Conservation (phyloP, 345 rosid species). For the Eucalyptus pauciflora region DNA sequence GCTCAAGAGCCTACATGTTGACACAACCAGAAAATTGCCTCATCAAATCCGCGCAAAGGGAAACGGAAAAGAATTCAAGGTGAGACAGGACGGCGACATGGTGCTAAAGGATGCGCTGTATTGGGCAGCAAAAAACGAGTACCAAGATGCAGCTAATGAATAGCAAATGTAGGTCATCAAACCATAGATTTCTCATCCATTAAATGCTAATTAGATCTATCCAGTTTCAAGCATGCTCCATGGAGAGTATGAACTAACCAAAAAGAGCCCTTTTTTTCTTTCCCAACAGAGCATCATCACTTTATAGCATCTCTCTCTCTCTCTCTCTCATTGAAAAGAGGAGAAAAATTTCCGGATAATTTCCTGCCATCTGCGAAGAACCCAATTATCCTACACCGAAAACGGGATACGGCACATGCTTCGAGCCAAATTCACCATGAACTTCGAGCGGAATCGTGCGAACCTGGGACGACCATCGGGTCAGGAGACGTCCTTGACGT, state of each 20-base stretch:
- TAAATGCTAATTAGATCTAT: not conserved
- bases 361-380: not conserved
- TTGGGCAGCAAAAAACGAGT: not conserved
- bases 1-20: not conserved
- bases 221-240: not conserved
- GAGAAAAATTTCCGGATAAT: not conserved
- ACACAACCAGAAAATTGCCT: not conserved
- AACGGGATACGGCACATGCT: not conserved
- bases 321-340: not conserved
- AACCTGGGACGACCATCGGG: not conserved
- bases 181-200: not conserved
- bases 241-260: not conserved
- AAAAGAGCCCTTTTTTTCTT: not conserved
- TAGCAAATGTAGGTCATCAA: not conserved
- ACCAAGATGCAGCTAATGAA: not conserved
- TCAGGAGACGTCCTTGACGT: slow-evolving; percentile 28
- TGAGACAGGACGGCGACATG: not conserved
- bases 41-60: not conserved
- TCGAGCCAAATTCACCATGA: not conserved
- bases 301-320: not conserved
- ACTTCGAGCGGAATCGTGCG: not conserved
- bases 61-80: not conserved
- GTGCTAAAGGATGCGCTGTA: not conserved
- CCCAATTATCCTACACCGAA: not conserved
- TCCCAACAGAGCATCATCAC: not conserved